A percentile compares a stretch with the other conserved stretches of the same genome.
phyloP scores from a whole-genome alignment of 2,329 filamentous ascomycete genomes.

The Colletotrichum spinosum region DNA sequence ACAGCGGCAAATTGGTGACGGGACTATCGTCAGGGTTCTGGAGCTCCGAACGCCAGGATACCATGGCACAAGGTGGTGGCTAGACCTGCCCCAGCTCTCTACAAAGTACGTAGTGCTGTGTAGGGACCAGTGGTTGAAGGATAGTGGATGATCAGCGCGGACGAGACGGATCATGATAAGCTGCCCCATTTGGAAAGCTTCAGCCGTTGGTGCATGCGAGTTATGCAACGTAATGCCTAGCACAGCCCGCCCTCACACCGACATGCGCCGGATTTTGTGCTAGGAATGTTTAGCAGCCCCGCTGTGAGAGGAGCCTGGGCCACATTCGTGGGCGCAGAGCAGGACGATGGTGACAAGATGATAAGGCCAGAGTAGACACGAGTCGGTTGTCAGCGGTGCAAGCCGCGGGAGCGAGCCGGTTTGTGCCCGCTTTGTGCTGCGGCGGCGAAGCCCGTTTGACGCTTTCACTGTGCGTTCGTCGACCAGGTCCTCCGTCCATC shows the following conservation, averaged over 20 bases:
- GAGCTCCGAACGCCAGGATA: slow-evolving; percentile 15
- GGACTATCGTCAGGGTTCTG: slow-evolving; percentile 24
- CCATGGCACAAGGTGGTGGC: slow-evolving; percentile 16
- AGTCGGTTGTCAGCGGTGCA: slow-evolving; percentile 26
- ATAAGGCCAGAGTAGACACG: slow-evolving; percentile 29
- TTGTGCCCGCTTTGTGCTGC: slow-evolving; percentile 36
- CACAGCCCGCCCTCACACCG: slow-evolving; percentile 33
- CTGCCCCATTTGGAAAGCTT: slow-evolving; percentile 34
- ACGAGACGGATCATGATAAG: slow-evolving; percentile 34
- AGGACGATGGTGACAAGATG: slow-evolving; percentile 29
- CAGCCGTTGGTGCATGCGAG: slow-evolving; percentile 25
- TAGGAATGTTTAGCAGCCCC: slow-evolving; percentile 22
- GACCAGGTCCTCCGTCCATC: slow-evolving; percentile 9
- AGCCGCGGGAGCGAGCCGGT: slow-evolving; percentile 31
- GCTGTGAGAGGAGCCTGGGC: slow-evolving; percentile 16
- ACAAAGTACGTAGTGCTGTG: too few relatives aligned
- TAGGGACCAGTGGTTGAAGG: slow-evolving; percentile 19
- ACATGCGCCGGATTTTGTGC: slow-evolving; percentile 30
- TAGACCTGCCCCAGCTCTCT: slow-evolving; percentile 26
- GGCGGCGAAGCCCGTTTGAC: slow-evolving; percentile 32
- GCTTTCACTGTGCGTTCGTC: slow-evolving; percentile 17
- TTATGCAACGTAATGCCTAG: slow-evolving; percentile 37
- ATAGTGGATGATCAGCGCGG: slow-evolving; percentile 26
- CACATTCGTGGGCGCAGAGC: slow-evolving; percentile 12
- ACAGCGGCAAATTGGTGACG: slow-evolving; percentile 37